phyloP scores from a whole-genome alignment of 352 stramenopile species.

The Phytophthora cryptogea region DNA sequence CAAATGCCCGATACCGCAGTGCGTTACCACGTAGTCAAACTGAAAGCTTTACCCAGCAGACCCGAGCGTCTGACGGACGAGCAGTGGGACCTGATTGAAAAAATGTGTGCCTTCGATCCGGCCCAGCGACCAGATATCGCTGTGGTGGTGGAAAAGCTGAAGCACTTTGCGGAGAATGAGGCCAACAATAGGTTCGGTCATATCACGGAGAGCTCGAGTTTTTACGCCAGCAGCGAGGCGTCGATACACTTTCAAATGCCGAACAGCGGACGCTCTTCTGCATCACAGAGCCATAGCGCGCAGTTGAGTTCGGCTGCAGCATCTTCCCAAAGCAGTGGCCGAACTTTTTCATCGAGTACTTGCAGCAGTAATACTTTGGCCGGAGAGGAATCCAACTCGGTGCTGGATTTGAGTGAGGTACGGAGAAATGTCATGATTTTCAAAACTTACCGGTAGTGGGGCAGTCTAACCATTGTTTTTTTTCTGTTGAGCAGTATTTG shows the following conservation, averaged over 20 bases:
- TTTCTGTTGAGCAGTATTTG: conserved; percentile 12
- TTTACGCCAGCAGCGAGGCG: conserved; percentile 5
- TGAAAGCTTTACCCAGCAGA: conserved; percentile 9
- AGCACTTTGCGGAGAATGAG: conserved; percentile 17
- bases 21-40: conserved; percentile 20
- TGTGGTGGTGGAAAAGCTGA: conserved; percentile 20
- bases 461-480: background rate
- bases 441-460: background rate
- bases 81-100: conserved; percentile 28
- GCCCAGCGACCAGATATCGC: conserved; percentile 14
- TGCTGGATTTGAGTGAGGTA: conserved; percentile 19
- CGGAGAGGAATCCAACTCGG: conserved; percentile 5
- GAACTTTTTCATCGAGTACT: conserved; percentile 14
- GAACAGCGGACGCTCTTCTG: background rate
- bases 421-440: background rate
- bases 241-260: background rate
- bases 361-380: conserved; percentile 15
- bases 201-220: conserved; percentile 2
- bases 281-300: conserved; percentile 1
- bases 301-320: conserved; percentile 2
- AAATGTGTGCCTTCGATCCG: conserved; percentile 24
- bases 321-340: conserved; percentile 14
- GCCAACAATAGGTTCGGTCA: conserved; percentile 5
- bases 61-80: conserved; percentile 20
- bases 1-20: conserved; percentile 14